Conservation (phyloP, 2,329 filamentous ascomycete genomes). For the Metarhizium rileyi region DNA sequence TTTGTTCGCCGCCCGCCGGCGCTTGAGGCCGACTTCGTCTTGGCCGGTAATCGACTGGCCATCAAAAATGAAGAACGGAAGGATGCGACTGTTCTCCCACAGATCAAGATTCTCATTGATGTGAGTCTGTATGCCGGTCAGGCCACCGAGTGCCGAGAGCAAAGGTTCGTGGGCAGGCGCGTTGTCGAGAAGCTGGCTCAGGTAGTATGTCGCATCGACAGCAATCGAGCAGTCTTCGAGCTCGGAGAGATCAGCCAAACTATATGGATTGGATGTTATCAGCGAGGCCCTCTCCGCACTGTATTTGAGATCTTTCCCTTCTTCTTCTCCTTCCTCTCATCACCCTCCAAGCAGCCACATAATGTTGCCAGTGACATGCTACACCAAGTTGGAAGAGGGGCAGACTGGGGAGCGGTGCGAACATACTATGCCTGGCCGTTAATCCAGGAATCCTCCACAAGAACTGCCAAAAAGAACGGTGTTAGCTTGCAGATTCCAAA, state of each 20-base stretch:
- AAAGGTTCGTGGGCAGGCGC: slow-evolving; percentile 72
- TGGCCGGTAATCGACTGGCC: slow-evolving; percentile 72
- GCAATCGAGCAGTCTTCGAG: slow-evolving; percentile 68
- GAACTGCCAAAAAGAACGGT: slow-evolving; percentile 16
- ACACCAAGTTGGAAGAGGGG: neutral
- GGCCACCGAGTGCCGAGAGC: slow-evolving; percentile 78
- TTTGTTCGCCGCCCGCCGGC: slow-evolving; percentile 54
- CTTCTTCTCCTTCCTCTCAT: no score
- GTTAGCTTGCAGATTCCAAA: slow-evolving; percentile 3
- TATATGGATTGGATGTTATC: slow-evolving; percentile 15
- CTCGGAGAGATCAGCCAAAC: slow-evolving; percentile 54
- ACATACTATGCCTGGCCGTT: slow-evolving; percentile 27
- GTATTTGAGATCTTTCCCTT: no score
- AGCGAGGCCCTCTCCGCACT: no score
- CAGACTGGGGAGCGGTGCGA: neutral
- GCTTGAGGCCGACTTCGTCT: slow-evolving; percentile 57
- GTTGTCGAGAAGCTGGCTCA: slow-evolving; percentile 66
- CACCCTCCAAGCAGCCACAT: neutral
- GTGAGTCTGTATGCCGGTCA: slow-evolving; percentile 67
- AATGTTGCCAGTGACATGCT: neutral
- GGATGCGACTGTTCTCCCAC: slow-evolving; percentile 61
- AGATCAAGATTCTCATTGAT: slow-evolving; percentile 67
- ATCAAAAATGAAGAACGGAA: slow-evolving; percentile 85
- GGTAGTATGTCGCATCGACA: slow-evolving; percentile 84
- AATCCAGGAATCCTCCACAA: slow-evolving; percentile 30